A percentile compares a stretch with the other conserved stretches of the same genome.
phyloP scores from a whole-genome alignment of 768 basidiomycete genomes.

The Rhizopogon sp. region DNA sequence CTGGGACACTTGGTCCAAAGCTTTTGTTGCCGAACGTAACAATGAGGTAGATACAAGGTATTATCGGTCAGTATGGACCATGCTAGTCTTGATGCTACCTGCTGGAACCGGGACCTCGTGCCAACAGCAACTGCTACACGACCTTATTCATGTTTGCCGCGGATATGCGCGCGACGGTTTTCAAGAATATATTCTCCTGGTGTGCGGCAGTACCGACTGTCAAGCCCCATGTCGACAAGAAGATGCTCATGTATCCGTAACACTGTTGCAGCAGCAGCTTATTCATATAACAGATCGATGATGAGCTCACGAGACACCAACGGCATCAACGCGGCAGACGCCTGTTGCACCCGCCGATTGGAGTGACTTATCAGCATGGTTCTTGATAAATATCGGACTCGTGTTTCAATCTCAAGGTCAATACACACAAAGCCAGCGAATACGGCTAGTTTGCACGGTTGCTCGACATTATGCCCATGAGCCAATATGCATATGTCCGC shows the following conservation, averaged over 20 bases:
- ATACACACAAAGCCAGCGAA: slow-evolving; percentile 78
- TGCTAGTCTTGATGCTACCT: too few species aligned
- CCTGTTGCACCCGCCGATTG: slow-evolving; percentile 73
- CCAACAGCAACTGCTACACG: too few species aligned
- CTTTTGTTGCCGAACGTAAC: too few species aligned
- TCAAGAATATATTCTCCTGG: too few species aligned
- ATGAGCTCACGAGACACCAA: slow-evolving; percentile 52
- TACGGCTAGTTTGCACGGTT: slow-evolving; percentile 73
- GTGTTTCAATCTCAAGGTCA: not conserved
- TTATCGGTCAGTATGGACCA: too few species aligned
- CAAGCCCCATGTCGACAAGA: slow-evolving; percentile 68
- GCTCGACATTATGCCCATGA: slow-evolving; percentile 88
- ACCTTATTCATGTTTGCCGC: too few species aligned
- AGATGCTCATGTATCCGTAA: slow-evolving; percentile 61
- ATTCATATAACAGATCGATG: not conserved
- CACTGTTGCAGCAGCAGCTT: not conserved
- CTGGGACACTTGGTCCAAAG: too few species aligned
- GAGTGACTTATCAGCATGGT: slow-evolving; percentile 58
- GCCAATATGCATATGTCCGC: slow-evolving; percentile 81
- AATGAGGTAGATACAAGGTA: too few species aligned
- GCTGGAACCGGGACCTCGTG: too few species aligned
- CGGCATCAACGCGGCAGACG: slow-evolving; percentile 66
- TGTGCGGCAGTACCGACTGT: slow-evolving; percentile 38
- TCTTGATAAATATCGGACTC: not conserved
- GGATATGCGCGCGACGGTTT: too few species aligned